Base-by-base conservation (phyloP, 257 asterid genomes). In the Nicotiana paniculata region DNA sequence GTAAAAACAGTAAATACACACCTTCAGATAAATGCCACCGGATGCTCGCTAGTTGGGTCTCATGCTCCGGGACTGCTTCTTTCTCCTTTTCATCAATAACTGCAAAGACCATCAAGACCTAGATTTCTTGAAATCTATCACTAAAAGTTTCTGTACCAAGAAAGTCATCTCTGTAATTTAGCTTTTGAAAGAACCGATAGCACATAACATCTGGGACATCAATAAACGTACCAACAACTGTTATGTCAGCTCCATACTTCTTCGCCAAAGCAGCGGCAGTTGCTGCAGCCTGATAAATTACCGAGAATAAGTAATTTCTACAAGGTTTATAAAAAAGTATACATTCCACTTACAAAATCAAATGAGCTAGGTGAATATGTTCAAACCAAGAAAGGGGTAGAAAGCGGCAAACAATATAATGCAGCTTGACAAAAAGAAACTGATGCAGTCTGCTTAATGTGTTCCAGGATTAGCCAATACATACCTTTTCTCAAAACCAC, bases 11-110 rank as follows among this genome's bases (percentile, higher is more conserved):
- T 30, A 51, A 48, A 65, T 55, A 86, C 88, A 48, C 59, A 92
- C 98, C 99, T 93, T 93, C 97, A 15, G 99, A 89, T 86, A 96
- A 90, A 88, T 94, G 99, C 97, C 97, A 96, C 5, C 97, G 95
- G 81, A 96, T 93, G 84, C 93, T 96, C 77, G 97, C 91, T 17
- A 94, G 90, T 81, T 93, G 99, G 32, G 94, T 90, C 46, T 96
- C 98, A n/a, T 96, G 98, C 90, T 92, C 93, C 11, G 97, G 85
- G 77, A 88, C 64, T 17, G 92, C 86, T 61, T 92, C 98, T 91
- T 90, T 96, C 84, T 86, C 97, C 87, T 90, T 90, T 70, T 94
- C 97, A 91, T 94, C 97, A 67, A 96, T 94, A 83, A 96, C 99
- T 96, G 93, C 90, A 89, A 86, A 77, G 65, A 77, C 61, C 87